A percentile compares a stretch with the other conserved stretches of the same genome.
Conservation (phyloP, 1,284 basidiomycete genomes). For the Bothia castanella region DNA sequence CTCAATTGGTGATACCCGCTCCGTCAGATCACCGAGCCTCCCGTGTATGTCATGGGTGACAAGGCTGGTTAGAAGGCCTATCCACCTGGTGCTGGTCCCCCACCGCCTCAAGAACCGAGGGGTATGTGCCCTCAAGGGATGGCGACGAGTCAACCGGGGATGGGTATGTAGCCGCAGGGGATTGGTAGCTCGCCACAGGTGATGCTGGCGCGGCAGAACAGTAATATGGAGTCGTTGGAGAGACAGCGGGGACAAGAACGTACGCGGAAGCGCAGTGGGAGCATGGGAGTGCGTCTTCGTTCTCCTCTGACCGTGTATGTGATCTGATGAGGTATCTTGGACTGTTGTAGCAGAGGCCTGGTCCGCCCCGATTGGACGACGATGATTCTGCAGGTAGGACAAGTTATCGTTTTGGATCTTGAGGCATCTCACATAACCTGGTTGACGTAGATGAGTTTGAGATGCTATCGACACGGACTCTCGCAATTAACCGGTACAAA, state of each 20-base stretch:
- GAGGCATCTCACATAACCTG: not conserved
- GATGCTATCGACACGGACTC: constrained; percentile 63
- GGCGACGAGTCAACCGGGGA: constrained; percentile 28
- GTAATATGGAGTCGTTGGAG: constrained; percentile 64
- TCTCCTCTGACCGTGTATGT: not conserved
- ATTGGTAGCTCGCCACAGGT: constrained; percentile 47
- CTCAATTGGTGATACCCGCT: constrained; percentile 65
- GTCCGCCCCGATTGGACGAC: constrained; percentile 51
- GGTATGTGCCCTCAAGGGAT: constrained; percentile 29
- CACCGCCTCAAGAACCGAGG: constrained; percentile 26
- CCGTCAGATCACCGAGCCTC: constrained; percentile 57
- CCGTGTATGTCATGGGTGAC: constrained; percentile 65
- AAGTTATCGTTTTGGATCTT: not conserved
- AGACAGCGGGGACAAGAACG: constrained; percentile 51
- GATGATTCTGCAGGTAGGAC: constrained; percentile 64
- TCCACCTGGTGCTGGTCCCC: constrained; percentile 37
- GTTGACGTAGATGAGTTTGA: constrained; percentile 60
- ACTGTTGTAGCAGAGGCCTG: constrained; percentile 26
- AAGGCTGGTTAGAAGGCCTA: constrained; percentile 62
- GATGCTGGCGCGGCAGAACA: constrained; percentile 67
- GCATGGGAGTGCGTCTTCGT: constrained; percentile 18
- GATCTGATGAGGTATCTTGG: constrained; percentile 3
- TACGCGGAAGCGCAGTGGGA: constrained; percentile 32
- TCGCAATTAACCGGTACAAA: constrained; percentile 67
- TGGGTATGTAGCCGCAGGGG: constrained; percentile 28